A percentile compares a stretch with the other conserved stretches of the same genome.
Conservation (phyloP, 257 asterid genomes). For the Nicotiana obtusifolia region DNA sequence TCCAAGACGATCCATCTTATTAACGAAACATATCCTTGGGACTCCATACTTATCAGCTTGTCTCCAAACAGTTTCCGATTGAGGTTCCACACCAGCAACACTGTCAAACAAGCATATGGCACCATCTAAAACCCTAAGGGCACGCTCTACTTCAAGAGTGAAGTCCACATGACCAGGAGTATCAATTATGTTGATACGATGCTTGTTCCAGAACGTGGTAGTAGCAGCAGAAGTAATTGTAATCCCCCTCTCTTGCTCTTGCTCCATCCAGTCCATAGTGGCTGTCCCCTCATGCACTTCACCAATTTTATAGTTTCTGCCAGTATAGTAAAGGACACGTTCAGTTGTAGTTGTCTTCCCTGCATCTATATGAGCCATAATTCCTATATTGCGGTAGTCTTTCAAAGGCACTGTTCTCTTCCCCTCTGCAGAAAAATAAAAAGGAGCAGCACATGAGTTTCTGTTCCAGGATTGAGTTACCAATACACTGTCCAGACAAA, state of each 20-base stretch:
- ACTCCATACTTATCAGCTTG: constrained; percentile 98
- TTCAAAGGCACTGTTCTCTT: constrained; percentile 62
- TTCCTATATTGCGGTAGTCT: constrained; percentile 94
- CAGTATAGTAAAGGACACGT: constrained; percentile 80
- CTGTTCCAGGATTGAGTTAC: not conserved
- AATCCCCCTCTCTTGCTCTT: constrained; percentile 95
- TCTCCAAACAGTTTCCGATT: constrained; percentile 98
- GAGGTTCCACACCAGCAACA: constrained; percentile 99
- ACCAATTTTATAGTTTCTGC: constrained; percentile 90
- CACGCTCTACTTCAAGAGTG: constrained; percentile 97
- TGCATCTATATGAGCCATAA: constrained; percentile 97
- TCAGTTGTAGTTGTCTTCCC: constrained; percentile 98
- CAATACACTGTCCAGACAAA: not conserved
- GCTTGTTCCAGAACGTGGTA: constrained; percentile 89
- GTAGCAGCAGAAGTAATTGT: constrained; percentile 97
- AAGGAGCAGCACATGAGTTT: not conserved
- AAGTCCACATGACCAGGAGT: constrained; percentile 99
- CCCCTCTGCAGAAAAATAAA: constrained; percentile 45
- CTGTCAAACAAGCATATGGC: constrained; percentile 94
- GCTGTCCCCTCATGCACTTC: constrained; percentile 99
- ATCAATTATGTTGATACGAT: constrained; percentile 91
- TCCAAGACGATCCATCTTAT: constrained; percentile 97
- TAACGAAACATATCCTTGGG: constrained; percentile 94
- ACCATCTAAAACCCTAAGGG: constrained; percentile 89
- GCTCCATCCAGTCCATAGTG: constrained; percentile 99